These are phyloP conservation scores for Boletus coccyginus DNA, from an alignment of 768 basidiomycete species.

Conservation along the genomic window DNA sequence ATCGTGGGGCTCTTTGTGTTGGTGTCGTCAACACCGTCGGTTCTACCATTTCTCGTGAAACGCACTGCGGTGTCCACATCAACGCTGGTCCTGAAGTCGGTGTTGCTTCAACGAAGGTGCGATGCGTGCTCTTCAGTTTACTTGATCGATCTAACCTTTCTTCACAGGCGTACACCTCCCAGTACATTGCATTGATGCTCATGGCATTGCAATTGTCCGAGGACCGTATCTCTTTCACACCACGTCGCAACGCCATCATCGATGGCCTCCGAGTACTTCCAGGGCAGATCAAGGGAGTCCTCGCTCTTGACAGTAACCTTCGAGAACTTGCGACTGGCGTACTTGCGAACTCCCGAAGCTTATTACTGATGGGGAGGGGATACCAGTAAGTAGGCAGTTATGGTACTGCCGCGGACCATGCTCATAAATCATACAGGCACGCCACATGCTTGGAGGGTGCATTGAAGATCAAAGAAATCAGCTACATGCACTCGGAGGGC, in stretches of 20 bases:
- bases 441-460: slow-evolving; percentile 98
- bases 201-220: slow-evolving; percentile 98
- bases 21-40: slow-evolving; percentile 99
- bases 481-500: slow-evolving; percentile 64
- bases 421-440: slow-evolving; percentile 44
- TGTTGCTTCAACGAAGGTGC: slow-evolving; percentile 95
- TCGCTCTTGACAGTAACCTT: slow-evolving; percentile 71
- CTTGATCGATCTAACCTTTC: not conserved
- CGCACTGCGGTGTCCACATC: slow-evolving; percentile 99
- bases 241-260: slow-evolving; percentile 91
- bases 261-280: slow-evolving; percentile 90
- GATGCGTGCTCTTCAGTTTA: not conserved
- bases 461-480: slow-evolving; percentile 99
- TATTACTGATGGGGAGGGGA: slow-evolving; percentile 96
- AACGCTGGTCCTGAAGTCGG: slow-evolving; percentile 99
- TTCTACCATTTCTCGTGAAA: slow-evolving; percentile 95
- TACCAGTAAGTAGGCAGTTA: slow-evolving; percentile 69
- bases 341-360: slow-evolving; percentile 72
- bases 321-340: slow-evolving; percentile 84
- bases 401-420: not conserved
- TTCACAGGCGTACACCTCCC: slow-evolving; percentile 89
- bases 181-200: slow-evolving; percentile 97
- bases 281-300: slow-evolving; percentile 80
- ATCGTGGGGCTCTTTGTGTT: slow-evolving; percentile 93
- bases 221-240: slow-evolving; percentile 90